phyloP scores from a whole-genome alignment of 2,329 filamentous ascomycete genomes.

The Penicillium hesseltinei region DNA sequence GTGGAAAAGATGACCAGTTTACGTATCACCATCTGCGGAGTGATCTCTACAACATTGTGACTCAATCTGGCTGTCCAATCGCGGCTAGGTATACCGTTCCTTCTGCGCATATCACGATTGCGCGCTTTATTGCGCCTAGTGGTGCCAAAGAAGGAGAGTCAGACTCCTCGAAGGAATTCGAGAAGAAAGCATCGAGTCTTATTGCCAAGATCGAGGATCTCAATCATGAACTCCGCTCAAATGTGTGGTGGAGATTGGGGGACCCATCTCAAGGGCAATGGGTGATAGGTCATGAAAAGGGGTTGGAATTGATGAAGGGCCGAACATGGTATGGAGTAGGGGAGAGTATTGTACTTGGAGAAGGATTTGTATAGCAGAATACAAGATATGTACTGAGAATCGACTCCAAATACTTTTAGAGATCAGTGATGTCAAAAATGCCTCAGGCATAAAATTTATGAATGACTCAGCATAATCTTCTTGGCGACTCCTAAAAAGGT shows the following conservation, averaged over 20 bases:
- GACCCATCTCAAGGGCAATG: slow-evolving; percentile 63
- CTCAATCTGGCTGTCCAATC: slow-evolving; percentile 64
- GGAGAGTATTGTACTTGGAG: slow-evolving; percentile 60
- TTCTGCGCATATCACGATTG: slow-evolving; percentile 85
- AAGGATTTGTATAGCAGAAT: slow-evolving; percentile 43
- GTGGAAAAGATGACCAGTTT: slow-evolving; percentile 60
- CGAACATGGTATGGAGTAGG: slow-evolving; percentile 86
- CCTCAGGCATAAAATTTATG: slow-evolving; percentile 1
- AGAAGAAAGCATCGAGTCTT: slow-evolving; percentile 60
- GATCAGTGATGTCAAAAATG: neutral
- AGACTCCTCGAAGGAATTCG: slow-evolving; percentile 34
- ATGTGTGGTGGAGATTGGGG: slow-evolving; percentile 63
- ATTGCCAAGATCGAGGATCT: slow-evolving; percentile 70
- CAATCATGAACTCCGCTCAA: slow-evolving; percentile 69
- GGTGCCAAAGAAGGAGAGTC: slow-evolving; percentile 48
- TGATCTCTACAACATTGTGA: slow-evolving; percentile 67
- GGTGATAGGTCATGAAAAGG: slow-evolving; percentile 82
- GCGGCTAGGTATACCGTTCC: slow-evolving; percentile 83
- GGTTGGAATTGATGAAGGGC: slow-evolving; percentile 72
- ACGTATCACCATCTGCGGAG: slow-evolving; percentile 88
- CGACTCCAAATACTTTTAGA: neutral
- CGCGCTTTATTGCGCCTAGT: slow-evolving; percentile 67
- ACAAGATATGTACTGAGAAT: neutral
- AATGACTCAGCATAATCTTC: slow-evolving; percentile 21
- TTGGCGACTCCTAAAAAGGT: slow-evolving; percentile 28